phyloP scores from a whole-genome alignment of 73 alveolate species.

The Paramecium bursaria region DNA sequence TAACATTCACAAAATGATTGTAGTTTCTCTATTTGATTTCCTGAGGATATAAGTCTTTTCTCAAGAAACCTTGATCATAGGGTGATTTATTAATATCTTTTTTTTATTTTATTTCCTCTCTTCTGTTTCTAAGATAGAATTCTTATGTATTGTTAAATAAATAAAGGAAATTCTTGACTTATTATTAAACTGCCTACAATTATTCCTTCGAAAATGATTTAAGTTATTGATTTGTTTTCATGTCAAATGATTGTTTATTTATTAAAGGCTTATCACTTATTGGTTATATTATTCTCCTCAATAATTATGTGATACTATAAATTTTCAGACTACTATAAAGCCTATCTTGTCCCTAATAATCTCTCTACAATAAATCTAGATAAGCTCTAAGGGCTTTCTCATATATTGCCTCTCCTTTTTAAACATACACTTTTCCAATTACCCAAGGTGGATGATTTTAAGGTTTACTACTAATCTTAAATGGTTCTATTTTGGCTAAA shows the following conservation, averaged over 20 bases:
- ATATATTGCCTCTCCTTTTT: background rate
- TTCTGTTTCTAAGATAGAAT: too few species aligned
- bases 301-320: background rate
- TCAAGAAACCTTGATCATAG: too few species aligned
- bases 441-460: slow-evolving; percentile 25
- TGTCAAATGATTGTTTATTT: slow-evolving; percentile 4
- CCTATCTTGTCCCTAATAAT: background rate
- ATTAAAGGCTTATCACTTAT: background rate
- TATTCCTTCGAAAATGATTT: slow-evolving; percentile 1
- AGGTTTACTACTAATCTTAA: too few species aligned
- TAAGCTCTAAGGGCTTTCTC: slow-evolving; percentile 51
- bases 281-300: slow-evolving; percentile 25
- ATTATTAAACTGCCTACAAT: background rate
- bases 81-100: too few species aligned
- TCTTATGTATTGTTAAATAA: too few species aligned
- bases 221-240: slow-evolving; percentile 5
- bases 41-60: too few species aligned
- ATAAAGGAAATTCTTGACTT: too few species aligned
- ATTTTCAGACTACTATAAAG: background rate
- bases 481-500: too few species aligned
- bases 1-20: slow-evolving; percentile 8
- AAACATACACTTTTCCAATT: slow-evolving; percentile 20
- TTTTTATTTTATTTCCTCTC: too few species aligned
- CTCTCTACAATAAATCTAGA: background rate
- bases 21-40: too few species aligned